Evolutionary conservation across 2,329 filamentous ascomycete genomes (phyloP), one percentile per base, ranked within the genome.

Genomic region (Aspergillaceae sp.): DNA sequence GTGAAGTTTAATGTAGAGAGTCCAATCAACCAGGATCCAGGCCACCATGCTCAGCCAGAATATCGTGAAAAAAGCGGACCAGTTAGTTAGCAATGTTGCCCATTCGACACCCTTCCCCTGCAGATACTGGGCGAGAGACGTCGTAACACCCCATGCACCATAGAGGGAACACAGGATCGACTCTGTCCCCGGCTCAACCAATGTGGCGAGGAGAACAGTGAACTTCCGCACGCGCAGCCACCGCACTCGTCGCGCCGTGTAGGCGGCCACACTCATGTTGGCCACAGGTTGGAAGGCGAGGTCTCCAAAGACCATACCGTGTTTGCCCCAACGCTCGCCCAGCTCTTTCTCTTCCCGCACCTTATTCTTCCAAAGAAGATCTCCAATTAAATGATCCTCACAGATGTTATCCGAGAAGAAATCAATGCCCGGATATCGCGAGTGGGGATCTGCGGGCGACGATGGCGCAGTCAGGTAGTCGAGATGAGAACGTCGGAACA

Each of bases 321-420:
- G 92, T 58, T 94, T 94, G 36, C 78, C 76, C 69, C 79, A 84
- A 1, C 51, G 56, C 57, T 72, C 62, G 11, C 56, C 61, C 4
- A 49, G 50, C 51, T 65, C 67, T 48, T 57, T 61, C 44, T 70
- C 65, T 41, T 64, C 65, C 3, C 54, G 59, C 2, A 66, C 53
- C 45, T 60, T 56, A 37, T 65, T 60, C 46, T 82, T 82, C 89
- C 90, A 98, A 4, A 98, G 76, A 1, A 92, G 71, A 55, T 98
- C 92, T 8, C 91, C 91, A 45, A 98, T 95, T 27, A 96, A 73
- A 60, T 98, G 92, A 62, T 98, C 92, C 65, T 98, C 94, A 71
- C 92, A 98, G 61, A 98, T 97, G 62, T 95, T 94, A 53, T 87
- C 78, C 2, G 88, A 94, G 69, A 98, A 98, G 68, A 83, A 90